Percentiles rank a stretch among this genome's conserved stretches.
These are phyloP conservation scores for Pelargonium myrrhifolium DNA, from an alignment of 441 rosid species.

Conservation along the genomic window DNA sequence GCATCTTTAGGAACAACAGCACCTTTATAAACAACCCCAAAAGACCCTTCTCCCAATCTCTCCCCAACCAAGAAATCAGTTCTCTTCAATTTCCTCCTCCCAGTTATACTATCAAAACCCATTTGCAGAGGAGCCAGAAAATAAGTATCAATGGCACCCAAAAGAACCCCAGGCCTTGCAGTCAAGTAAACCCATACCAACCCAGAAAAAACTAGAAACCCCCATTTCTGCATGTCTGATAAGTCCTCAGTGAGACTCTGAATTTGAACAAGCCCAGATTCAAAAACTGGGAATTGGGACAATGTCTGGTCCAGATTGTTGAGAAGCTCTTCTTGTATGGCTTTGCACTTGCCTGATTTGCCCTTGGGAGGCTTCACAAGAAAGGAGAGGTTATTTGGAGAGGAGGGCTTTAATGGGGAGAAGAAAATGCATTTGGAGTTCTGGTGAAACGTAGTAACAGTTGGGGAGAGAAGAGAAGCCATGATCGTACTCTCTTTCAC, in stretches of 20 bases:
- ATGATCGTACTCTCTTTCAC: conserved; percentile 10
- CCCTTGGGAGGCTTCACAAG: conserved; percentile 21
- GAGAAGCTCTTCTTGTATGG: conserved; percentile 39
- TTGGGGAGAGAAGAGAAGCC: conserved; percentile 47
- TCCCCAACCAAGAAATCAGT: conserved; percentile 64
- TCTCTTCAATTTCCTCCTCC: conserved; percentile 64
- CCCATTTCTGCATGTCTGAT: conserved; percentile 65
- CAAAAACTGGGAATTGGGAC: conserved; percentile 40
- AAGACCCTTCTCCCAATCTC: conserved; percentile 90
- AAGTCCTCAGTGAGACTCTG: conserved; percentile 36
- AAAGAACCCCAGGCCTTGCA: conserved; percentile 82
- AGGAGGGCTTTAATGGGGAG: conserved; percentile 32
- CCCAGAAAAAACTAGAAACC: conserved; percentile 42
- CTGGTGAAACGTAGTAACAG: conserved; percentile 27
- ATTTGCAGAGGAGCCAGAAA: conserved; percentile 79
- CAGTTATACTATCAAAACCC: conserved; percentile 55
- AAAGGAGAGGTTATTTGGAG: conserved; percentile 21
- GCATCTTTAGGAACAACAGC: conserved; percentile 56
- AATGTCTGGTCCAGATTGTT: conserved; percentile 32
- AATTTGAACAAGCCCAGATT: conserved; percentile 37
- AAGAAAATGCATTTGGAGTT: conserved; percentile 29
- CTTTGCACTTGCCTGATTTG: conserved; percentile 35
- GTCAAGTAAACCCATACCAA: conserved; percentile 75
- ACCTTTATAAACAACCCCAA: conserved; percentile 82
- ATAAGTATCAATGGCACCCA: conserved; percentile 88